Evolutionary conservation across 768 basidiomycete species (phyloP).

Genomic region (Clitopilus passeckerianus): DNA sequence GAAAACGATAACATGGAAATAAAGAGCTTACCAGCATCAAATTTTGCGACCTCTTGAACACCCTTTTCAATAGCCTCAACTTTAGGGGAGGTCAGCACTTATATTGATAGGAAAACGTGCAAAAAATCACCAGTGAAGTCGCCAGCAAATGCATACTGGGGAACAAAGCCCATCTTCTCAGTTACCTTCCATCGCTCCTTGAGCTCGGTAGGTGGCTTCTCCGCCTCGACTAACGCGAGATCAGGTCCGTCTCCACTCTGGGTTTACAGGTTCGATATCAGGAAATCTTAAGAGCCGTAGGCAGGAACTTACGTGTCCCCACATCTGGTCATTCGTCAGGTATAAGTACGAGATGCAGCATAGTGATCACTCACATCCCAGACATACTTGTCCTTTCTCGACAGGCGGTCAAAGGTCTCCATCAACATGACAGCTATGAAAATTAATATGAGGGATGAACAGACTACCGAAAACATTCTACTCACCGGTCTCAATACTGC

Average conservation of each 20-base stretch:
- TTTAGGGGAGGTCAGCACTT: constrained; percentile 15
- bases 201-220: constrained; percentile 46
- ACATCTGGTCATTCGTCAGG: constrained; percentile 35
- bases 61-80: constrained; percentile 65
- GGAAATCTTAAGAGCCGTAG: neutral
- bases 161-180: constrained; percentile 65
- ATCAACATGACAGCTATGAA: constrained; percentile 65
- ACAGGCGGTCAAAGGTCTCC: constrained; percentile 63
- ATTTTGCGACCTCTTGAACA: constrained; percentile 54
- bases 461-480: neutral
- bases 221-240: constrained; percentile 45
- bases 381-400: constrained; percentile 66
- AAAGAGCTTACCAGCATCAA: constrained; percentile 45
- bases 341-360: constrained; percentile 1
- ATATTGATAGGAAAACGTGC: neutral
- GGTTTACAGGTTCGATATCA: neutral
- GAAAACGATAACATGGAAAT: neutral
- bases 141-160: constrained; percentile 66
- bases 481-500: constrained; percentile 62
- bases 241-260: constrained; percentile 63
- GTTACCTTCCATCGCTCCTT: constrained; percentile 61
- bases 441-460: neutral
- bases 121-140: constrained; percentile 50
- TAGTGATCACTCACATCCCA: constrained; percentile 55
- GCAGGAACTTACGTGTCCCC: constrained; percentile 48